These are phyloP conservation scores for Epicoccum sorghinum DNA, from an alignment of 2,329 filamentous ascomycete species.

Conservation along the genomic window DNA sequence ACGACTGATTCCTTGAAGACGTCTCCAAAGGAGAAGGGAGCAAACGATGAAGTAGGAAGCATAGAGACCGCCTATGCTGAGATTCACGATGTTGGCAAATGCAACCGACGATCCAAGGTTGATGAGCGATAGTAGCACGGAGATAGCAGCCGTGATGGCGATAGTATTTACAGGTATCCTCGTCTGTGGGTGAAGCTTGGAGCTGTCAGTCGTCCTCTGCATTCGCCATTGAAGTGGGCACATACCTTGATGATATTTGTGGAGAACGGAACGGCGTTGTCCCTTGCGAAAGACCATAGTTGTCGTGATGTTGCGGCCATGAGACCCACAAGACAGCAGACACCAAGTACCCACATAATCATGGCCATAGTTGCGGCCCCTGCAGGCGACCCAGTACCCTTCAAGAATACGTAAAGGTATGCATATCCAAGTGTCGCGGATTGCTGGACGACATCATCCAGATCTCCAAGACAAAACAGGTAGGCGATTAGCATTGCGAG, in stretches of 20 bases:
- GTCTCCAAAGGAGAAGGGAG: too few relatives aligned
- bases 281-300: slow-evolving; percentile 47
- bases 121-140: too few relatives aligned
- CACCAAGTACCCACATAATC: slow-evolving; percentile 28
- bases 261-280: slow-evolving; percentile 33
- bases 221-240: too few relatives aligned
- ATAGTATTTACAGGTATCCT: too few relatives aligned
- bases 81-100: too few relatives aligned
- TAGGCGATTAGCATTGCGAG: slow-evolving; percentile 40
- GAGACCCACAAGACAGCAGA: slow-evolving; percentile 35
- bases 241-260: neutral
- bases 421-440: slow-evolving; percentile 46
- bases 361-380: slow-evolving; percentile 52
- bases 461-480: slow-evolving; percentile 38
- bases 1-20: too few relatives aligned
- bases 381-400: slow-evolving; percentile 15
- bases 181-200: too few relatives aligned
- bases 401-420: slow-evolving; percentile 52
- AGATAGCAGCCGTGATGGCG: too few relatives aligned
- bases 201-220: too few relatives aligned
- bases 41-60: too few relatives aligned
- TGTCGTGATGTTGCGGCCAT: slow-evolving; percentile 41
- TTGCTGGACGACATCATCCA: slow-evolving; percentile 25
- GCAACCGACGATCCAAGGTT: too few relatives aligned
- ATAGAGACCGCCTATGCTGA: too few relatives aligned